Evolutionary conservation across 495 filamentous ascomycete genomes (phyloP).

Genomic region (Hypoxylon lienhwacheense): DNA sequence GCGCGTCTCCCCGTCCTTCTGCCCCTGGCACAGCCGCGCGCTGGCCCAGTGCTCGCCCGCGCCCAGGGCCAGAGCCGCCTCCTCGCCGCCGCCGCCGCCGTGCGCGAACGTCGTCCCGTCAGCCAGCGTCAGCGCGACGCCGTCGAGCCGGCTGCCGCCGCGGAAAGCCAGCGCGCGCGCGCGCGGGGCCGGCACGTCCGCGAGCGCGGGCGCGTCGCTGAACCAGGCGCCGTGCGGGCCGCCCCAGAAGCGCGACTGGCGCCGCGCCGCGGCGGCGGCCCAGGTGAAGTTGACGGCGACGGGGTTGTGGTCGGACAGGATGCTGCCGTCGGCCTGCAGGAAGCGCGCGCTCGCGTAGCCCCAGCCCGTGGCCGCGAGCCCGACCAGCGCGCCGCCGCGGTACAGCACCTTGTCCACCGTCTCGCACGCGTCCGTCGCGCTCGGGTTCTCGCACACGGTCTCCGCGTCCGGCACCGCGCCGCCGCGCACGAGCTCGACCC

Average conservation of each 20-base stretch:
- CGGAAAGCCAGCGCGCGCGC: constrained; percentile 48
- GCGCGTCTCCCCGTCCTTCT: constrained; percentile 51
- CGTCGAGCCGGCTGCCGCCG: constrained; percentile 54
- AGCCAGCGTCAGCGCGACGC: constrained; percentile 50
- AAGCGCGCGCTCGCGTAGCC: constrained; percentile 55
- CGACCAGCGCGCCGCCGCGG: constrained; percentile 51
- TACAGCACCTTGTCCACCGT: constrained; percentile 67
- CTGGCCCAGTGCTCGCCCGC: constrained; percentile 52
- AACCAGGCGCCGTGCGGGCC: constrained; percentile 59
- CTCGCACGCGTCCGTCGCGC: constrained; percentile 55
- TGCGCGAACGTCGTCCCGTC: constrained; percentile 54
- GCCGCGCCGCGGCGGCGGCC: constrained; percentile 43
- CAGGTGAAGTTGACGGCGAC: constrained; percentile 58
- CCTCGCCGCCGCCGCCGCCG: constrained; percentile 58
- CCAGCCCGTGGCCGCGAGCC: constrained; percentile 48
- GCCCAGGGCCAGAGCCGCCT: constrained; percentile 47
- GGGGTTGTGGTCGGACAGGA: constrained; percentile 66
- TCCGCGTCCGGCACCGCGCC: constrained; percentile 51
- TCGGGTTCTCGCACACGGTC: constrained; percentile 54
- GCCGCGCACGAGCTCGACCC: constrained; percentile 52
- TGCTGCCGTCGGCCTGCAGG: constrained; percentile 52
- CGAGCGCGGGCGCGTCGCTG: constrained; percentile 51
- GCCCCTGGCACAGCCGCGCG: constrained; percentile 56
- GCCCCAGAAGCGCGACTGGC: constrained; percentile 55
- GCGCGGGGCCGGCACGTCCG: constrained; percentile 38